Evolutionary conservation across 2,329 filamentous ascomycete species (phyloP), one percentile per base, ranked within the genome.

Genomic region (Fusarium mangiferae): DNA sequence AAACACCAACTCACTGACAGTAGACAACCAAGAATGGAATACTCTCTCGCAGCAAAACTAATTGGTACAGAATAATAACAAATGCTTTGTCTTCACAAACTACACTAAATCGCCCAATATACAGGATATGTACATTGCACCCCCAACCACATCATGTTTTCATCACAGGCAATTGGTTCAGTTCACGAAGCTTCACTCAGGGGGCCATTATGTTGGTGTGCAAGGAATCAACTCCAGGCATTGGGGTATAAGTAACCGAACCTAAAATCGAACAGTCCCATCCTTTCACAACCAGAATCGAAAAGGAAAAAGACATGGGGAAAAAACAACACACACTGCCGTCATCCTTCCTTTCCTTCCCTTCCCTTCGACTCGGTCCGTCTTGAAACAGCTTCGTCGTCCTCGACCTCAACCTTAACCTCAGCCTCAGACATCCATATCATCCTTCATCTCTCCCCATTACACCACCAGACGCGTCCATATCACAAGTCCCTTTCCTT

Each of bases 171-270:
- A 41, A 44, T 20, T 42, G n/a, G 15, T 28, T 39, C 30, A n/a
- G 15, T n/a, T 24, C n/a, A 55, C 42, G 35, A 22, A 22, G 18
- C 35, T 26, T 74, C 67, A 64, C 52, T 42, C 41, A 33, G 36
- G 51, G 57, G 39, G 12, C 15, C 61, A 45, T 54, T 20, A 20
- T 39, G 55, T 64, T 63, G 49, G 38, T 35, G 57, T 46, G 64
- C 66, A 74, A 66, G 72, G 66, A 74, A 65, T 64, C 64, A 78
- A 77, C 72, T 76, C 72, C 76, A 78, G 77, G 76, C 76, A 69
- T 76, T 75, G 75, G 76, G 76, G 76, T 77, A 78, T 78, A 78
- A 78, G 63, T 78, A 78, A 75, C 71, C 71, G 69, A 68, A 65
- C 76, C 76, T 78, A 75, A 77, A 55, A 67, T 56, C 76, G 68